phyloP scores from a whole-genome alignment of 192 early-diverging fungal species.

The Martensiomyces pterosporus region DNA sequence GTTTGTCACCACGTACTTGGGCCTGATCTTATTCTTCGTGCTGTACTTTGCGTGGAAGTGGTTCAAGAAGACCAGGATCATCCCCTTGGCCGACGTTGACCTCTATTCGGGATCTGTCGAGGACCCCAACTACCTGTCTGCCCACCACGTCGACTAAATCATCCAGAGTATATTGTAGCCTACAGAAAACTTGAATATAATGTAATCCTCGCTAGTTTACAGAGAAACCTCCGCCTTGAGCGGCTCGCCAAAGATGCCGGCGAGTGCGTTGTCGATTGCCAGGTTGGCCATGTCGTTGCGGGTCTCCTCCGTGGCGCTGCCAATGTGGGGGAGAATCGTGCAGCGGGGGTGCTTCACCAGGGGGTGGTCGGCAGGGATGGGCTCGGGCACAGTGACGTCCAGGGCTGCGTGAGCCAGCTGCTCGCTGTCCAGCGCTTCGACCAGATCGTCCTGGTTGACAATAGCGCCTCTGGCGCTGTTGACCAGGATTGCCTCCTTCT shows the following conservation, averaged over 20 bases:
- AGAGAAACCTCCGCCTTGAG: constrained; percentile 34
- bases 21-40: constrained; percentile 50
- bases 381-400: constrained; percentile 87
- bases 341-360: constrained; percentile 59
- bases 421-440: constrained; percentile 57
- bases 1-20: constrained; percentile 51
- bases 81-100: constrained; percentile 55
- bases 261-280: constrained; percentile 68
- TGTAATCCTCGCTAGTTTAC: not conserved
- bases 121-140: not conserved
- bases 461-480: constrained; percentile 79
- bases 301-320: constrained; percentile 77
- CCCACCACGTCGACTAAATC: not conserved
- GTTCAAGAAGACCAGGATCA: constrained; percentile 44
- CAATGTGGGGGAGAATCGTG: constrained; percentile 81
- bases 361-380: constrained; percentile 59
- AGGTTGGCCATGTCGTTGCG: constrained; percentile 75
- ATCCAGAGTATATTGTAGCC: not conserved
- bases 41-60: constrained; percentile 54
- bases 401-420: constrained; percentile 68
- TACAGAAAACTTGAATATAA: not conserved
- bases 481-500: constrained; percentile 62
- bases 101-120: constrained; percentile 8
- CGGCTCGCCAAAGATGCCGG: constrained; percentile 52
- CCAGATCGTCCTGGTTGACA: constrained; percentile 70